phyloP scores from a whole-genome alignment of 306 rosid genomes.

The Rosa chinensis region DNA sequence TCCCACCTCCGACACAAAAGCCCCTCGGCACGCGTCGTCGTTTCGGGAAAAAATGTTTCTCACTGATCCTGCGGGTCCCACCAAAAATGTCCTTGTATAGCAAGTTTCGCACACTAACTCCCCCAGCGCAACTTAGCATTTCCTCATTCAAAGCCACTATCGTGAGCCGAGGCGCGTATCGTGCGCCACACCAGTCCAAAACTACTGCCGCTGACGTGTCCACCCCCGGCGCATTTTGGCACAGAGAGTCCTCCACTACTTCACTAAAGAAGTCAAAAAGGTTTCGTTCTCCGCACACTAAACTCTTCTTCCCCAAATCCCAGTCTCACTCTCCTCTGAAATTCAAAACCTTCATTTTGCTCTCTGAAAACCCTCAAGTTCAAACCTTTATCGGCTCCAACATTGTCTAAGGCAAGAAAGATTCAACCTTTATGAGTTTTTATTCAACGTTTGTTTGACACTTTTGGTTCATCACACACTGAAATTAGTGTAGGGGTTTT shows the following conservation, averaged over 20 bases:
- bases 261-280: no score
- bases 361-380: neutral
- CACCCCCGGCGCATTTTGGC: neutral
- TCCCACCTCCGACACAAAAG: no score
- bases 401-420: neutral
- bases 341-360: neutral
- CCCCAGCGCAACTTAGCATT: neutral
- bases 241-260: neutral
- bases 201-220: neutral
- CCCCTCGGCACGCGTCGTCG: no score
- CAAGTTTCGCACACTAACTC: neutral
- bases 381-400: neutral
- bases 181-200: neutral
- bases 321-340: neutral
- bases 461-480: neutral
- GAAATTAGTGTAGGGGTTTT: neutral
- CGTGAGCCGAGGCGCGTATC: neutral
- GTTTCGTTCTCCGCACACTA: neutral
- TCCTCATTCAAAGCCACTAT: no score
- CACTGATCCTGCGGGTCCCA: no score
- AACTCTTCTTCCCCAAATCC: neutral
- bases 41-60: no score
- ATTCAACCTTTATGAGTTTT: neutral
- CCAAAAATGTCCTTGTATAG: neutral
- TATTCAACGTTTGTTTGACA: neutral